These are phyloP conservation scores for Scolecobasidium constrictum DNA, from an alignment of 2,329 filamentous ascomycete species.

Conservation along the genomic window DNA sequence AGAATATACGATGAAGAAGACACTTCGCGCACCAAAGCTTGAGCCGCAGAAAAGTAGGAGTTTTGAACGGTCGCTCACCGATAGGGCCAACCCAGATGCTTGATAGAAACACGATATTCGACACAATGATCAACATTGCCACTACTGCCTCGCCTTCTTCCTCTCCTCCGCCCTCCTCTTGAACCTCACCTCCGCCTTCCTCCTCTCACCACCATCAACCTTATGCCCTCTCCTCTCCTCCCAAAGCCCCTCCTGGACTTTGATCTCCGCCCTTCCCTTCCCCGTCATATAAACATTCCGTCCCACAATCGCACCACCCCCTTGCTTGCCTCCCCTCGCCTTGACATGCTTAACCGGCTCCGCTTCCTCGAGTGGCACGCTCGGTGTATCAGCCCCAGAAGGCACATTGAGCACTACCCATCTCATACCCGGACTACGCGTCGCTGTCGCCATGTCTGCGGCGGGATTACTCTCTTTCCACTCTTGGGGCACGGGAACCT, in stretches of 20 bases:
- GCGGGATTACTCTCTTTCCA: slow-evolving; percentile 16
- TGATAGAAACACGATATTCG: slow-evolving; percentile 1
- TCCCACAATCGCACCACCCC: slow-evolving; percentile 60
- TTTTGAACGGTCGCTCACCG: no score
- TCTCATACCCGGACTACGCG: slow-evolving; percentile 42
- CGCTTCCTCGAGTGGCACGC: slow-evolving; percentile 42
- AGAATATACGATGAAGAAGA: no score
- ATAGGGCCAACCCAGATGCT: no score
- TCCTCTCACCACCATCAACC: slow-evolving; percentile 91
- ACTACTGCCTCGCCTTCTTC: slow-evolving; percentile 27
- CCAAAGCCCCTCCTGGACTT: slow-evolving; percentile 81
- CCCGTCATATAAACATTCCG: slow-evolving; percentile 44
- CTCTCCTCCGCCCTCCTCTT: slow-evolving; percentile 75
- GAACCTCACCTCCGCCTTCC: slow-evolving; percentile 73
- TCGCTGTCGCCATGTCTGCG: slow-evolving; percentile 35
- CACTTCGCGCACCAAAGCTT: no score
- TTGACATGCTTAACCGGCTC: slow-evolving; percentile 53
- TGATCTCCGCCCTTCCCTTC: slow-evolving; percentile 48
- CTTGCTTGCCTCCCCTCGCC: slow-evolving; percentile 50
- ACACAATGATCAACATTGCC: neutral
- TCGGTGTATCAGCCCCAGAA: slow-evolving; percentile 38
- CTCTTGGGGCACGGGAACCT: slow-evolving; percentile 34
- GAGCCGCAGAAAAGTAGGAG: no score
- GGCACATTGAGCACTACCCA: slow-evolving; percentile 51
- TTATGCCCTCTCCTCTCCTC: slow-evolving; percentile 78